phyloP scores from a whole-genome alignment of 495 filamentous ascomycete genomes.

The Cercophora newfieldiana region DNA sequence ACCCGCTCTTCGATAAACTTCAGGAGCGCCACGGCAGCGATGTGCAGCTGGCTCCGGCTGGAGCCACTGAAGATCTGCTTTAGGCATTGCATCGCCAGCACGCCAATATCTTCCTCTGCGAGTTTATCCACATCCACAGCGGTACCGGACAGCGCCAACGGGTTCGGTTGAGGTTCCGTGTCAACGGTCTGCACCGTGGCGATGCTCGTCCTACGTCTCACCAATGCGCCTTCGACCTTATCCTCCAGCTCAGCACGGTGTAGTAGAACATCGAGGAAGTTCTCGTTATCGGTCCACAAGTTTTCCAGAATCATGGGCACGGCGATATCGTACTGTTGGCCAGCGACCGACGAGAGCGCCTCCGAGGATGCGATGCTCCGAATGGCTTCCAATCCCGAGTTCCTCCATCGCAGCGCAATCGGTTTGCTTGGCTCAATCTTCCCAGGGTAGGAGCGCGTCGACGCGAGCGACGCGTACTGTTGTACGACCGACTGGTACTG shows the following conservation, averaged over 20 bases:
- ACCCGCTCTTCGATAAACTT: slow-evolving; percentile 67
- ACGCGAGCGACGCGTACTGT: slow-evolving; percentile 76
- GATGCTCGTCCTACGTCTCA: slow-evolving; percentile 70
- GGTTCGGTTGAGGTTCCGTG: slow-evolving; percentile 63
- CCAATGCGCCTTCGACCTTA: slow-evolving; percentile 60
- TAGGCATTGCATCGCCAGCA: slow-evolving; percentile 78
- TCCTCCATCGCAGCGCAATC: slow-evolving; percentile 80
- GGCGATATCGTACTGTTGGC: slow-evolving; percentile 69
- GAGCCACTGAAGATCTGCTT: slow-evolving; percentile 75
- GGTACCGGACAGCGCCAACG: slow-evolving; percentile 68
- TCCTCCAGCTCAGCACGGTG: slow-evolving; percentile 63
- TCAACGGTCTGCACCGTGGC: slow-evolving; percentile 75
- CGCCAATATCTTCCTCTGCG: slow-evolving; percentile 81
- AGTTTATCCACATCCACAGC: slow-evolving; percentile 81
- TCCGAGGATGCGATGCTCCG: slow-evolving; percentile 76
- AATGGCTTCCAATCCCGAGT: slow-evolving; percentile 75
- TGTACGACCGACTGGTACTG: slow-evolving; percentile 78
- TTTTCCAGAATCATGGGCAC: slow-evolving; percentile 84
- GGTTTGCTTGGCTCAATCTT: slow-evolving; percentile 63
- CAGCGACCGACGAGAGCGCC: slow-evolving; percentile 68
- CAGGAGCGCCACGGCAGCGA: slow-evolving; percentile 68
- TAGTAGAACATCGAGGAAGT: slow-evolving; percentile 63
- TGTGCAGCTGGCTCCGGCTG: slow-evolving; percentile 73
- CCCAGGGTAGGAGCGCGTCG: slow-evolving; percentile 49
- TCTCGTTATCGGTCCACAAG: slow-evolving; percentile 72